Evolutionary conservation across 192 early-diverging fungal species (phyloP).

Genomic region (Gaertneriomyces sp.): DNA sequence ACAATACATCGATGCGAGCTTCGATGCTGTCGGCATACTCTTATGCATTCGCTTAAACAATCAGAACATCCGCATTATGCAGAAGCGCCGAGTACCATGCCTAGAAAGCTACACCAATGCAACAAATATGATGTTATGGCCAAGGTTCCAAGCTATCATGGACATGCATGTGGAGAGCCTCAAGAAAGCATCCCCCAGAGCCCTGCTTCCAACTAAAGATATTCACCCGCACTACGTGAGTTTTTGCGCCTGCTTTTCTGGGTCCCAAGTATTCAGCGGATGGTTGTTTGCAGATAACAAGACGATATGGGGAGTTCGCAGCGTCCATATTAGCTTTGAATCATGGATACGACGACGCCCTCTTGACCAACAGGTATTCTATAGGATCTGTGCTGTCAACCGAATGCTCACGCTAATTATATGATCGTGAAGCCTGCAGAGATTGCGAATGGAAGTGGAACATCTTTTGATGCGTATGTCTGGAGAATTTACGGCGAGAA

Average conservation of each 20-base stretch:
- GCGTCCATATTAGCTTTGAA: constrained; percentile 88
- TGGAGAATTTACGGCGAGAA: constrained; percentile 64
- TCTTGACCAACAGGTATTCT: constrained; percentile 68
- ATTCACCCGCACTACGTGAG: constrained; percentile 79
- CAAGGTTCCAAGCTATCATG: constrained; percentile 70
- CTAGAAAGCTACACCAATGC: constrained; percentile 86
- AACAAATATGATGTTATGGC: constrained; percentile 93
- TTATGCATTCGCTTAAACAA: constrained; percentile 86
- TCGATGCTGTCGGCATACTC: constrained; percentile 86
- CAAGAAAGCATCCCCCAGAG: constrained; percentile 64
- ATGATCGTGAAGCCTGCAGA: constrained; percentile 48
- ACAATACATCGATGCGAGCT: constrained; percentile 68
- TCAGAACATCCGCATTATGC: constrained; percentile 75
- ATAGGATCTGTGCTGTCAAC: neutral
- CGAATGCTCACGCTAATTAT: neutral
- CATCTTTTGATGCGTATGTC: constrained; percentile 70
- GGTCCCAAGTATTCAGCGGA: neutral
- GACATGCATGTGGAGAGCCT: constrained; percentile 90
- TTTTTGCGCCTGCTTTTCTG: constrained; percentile 4
- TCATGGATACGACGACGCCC: constrained; percentile 80
- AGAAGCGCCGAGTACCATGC: constrained; percentile 70
- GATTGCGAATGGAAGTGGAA: constrained; percentile 75
- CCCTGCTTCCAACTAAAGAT: constrained; percentile 62
- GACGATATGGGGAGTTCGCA: constrained; percentile 90
- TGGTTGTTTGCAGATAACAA: constrained; percentile 57